Base-by-base conservation (phyloP, 2,329 filamentous ascomycete species). In the Gliomastix tumulicola region DNA sequence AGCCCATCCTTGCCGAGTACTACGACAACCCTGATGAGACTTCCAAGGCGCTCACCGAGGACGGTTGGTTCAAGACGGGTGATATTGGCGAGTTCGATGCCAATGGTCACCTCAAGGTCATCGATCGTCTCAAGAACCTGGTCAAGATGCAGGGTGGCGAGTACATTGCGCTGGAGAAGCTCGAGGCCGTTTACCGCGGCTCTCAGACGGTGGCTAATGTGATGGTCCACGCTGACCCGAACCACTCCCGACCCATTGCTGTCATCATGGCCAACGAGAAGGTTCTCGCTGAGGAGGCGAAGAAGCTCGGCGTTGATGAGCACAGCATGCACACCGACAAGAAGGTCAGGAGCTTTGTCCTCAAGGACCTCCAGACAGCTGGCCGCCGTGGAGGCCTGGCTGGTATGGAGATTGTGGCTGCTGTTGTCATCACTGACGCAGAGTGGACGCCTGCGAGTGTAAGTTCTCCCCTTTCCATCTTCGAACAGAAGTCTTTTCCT, bases 91-190 rank as follows among this genome's bases (percentile, higher is more conserved):
- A 96, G 57, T 92, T 90, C 51, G 82, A 90, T 59, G 56, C 67
- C 31, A 72, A 82, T 43, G 90, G 90, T 30, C 85, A 94, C 57
- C 64, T 97, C 46, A 77, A 73, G 49, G 82, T 97, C 57, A 89
- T 97, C 54, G 90, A 97, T 61, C 87, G 90, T 49, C 89, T 95
- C 78, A 97, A 97, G 81, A 97, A 97, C 65, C 70, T 97, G 38
- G 86, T 97, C 62, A 97, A 97, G 79, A 89, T 92, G 44, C 76
- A 87, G 46, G 88, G 89, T 42, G 90, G 90, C 49, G 90, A 97
- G 70, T 97, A 97, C 63, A 94, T 97, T 58, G 92, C 90, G 17
- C 76, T 98, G 5, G 90, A 97, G 69, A 96, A 89, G 69, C 79
- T 97, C 41, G 90, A 97, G 66, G 84, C 89, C 4, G 73, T 94